Evolutionary conservation across 805 yeast species (phyloP).

Genomic region (Phaffomyces thermotolerans): DNA sequence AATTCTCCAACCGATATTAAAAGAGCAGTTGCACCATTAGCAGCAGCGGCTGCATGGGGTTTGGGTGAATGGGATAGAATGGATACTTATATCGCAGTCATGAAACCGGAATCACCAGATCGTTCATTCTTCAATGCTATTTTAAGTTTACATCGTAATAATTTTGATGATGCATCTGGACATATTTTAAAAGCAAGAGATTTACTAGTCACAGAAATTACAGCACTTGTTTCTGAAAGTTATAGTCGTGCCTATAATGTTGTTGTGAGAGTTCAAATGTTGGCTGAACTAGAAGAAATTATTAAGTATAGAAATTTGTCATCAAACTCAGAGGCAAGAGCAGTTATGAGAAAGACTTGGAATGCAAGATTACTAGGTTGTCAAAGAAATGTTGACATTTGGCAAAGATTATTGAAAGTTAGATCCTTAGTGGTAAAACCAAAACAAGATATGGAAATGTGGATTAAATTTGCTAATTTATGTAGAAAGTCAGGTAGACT

Average conservation of each 20-base stretch:
- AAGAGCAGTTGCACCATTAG: constrained; percentile 88
- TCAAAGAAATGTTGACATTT: constrained; percentile 95
- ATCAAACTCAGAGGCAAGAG: constrained; percentile 72
- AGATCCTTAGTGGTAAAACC: constrained; percentile 91
- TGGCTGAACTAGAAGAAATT: constrained; percentile 93
- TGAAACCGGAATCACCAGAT: constrained; percentile 91
- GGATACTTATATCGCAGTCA: constrained; percentile 83
- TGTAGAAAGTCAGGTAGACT: constrained; percentile 91
- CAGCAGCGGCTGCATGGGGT: constrained; percentile 99
- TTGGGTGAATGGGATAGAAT: constrained; percentile 94
- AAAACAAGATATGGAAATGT: constrained; percentile 92
- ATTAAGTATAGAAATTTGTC: constrained; percentile 82
- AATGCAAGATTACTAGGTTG: constrained; percentile 86
- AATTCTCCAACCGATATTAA: constrained; percentile 63
- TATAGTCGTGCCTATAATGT: constrained; percentile 96
- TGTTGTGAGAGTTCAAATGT: constrained; percentile 93
- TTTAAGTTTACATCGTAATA: constrained; percentile 74
- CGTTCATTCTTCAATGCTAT: constrained; percentile 93
- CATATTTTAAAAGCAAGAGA: constrained; percentile 86
- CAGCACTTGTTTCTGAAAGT: constrained; percentile 91
- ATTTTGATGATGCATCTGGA: constrained; percentile 70
- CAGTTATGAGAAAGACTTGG: constrained; percentile 85
- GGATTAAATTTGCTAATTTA: constrained; percentile 96
- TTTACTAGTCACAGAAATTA: constrained; percentile 82
- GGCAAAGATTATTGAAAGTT: constrained; percentile 94